Conservation (phyloP, 495 filamentous ascomycete species). For the Durotheca rogersii region DNA sequence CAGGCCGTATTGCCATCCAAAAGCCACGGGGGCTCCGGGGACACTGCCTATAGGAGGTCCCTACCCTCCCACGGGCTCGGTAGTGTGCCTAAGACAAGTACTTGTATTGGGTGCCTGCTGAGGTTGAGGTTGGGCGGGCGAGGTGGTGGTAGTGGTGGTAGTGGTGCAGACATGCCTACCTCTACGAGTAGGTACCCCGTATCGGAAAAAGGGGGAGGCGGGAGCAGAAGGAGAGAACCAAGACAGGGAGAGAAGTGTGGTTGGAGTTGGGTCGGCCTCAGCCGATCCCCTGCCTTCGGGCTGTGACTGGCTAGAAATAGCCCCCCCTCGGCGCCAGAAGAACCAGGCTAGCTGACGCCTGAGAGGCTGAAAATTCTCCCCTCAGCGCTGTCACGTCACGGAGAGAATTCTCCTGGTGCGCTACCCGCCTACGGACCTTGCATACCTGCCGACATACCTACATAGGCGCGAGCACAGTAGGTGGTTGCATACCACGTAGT, state of each 20-base stretch:
- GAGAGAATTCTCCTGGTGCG: conserved; percentile 20
- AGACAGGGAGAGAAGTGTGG: too few relatives aligned
- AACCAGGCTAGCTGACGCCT: conserved; percentile 9
- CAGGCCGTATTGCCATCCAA: background rate
- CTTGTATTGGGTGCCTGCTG: too few relatives aligned
- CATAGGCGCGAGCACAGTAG: too few relatives aligned
- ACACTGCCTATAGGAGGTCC: too few relatives aligned
- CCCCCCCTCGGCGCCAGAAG: conserved; percentile 23
- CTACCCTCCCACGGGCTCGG: too few relatives aligned
- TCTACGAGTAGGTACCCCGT: too few relatives aligned
- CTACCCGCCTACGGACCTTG: conserved; percentile 13
- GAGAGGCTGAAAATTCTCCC: conserved; percentile 17
- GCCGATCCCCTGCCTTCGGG: conserved; percentile 14
- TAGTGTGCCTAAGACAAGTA: too few relatives aligned
- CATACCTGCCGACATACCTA: conserved; percentile 3
- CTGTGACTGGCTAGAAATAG: conserved; percentile 26
- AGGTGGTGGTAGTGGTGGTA: too few relatives aligned
- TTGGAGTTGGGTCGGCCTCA: conserved; percentile 2
- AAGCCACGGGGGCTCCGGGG: too few relatives aligned
- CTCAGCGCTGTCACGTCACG: conserved; percentile 8
- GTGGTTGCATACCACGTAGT: too few relatives aligned
- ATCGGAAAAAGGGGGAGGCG: conserved; percentile 13
- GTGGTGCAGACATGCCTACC: too few relatives aligned
- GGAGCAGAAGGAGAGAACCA: conserved; percentile 8
- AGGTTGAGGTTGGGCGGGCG: too few relatives aligned